Conservation (phyloP, 164 flowering plant species). For the Euptelea pleiosperma region DNA sequence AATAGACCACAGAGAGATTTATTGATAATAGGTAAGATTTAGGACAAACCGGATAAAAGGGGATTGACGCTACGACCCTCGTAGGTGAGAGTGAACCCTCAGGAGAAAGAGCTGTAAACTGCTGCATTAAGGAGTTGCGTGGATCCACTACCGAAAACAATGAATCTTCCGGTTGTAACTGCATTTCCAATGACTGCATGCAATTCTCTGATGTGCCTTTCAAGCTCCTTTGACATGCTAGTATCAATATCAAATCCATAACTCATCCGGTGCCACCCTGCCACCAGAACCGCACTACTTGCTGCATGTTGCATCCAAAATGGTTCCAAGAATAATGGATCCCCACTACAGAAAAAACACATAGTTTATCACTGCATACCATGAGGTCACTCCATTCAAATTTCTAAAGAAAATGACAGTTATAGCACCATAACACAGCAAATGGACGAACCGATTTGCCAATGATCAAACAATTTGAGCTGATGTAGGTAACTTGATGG, state of each 20-base stretch:
- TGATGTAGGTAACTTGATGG: too few species aligned
- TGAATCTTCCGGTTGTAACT: slow-evolving; percentile 40
- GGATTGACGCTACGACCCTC: slow-evolving; percentile 59
- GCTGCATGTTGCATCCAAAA: slow-evolving; percentile 57
- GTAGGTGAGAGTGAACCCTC: slow-evolving; percentile 31
- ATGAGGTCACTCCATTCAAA: too few species aligned
- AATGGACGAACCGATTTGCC: too few species aligned
- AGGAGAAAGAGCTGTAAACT: slow-evolving; percentile 47
- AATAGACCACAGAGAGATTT: too few species aligned
- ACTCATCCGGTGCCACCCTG: slow-evolving; percentile 80
- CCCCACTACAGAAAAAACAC: slow-evolving; percentile 65
- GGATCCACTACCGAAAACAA: slow-evolving; percentile 67
- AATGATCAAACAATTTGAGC: too few species aligned
- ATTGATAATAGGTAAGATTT: too few species aligned
- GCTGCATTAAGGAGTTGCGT: slow-evolving; percentile 72
- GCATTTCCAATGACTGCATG: slow-evolving; percentile 63
- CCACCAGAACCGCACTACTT: slow-evolving; percentile 36
- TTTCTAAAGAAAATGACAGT: too few species aligned
- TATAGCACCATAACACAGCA: too few species aligned
- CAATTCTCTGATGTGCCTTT: slow-evolving; percentile 34
- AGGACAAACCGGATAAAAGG: slow-evolving; percentile 47
- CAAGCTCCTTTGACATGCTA: slow-evolving; percentile 34
- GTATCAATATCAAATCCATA: slow-evolving; percentile 25
- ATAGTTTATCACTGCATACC: too few species aligned
- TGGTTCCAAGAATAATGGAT: slow-evolving; percentile 65